Evolutionary conservation across 371 early-diverging fungal genomes (phyloP), one percentile per base, ranked within the genome.

Genomic region (Caulochytrium protostelioides): DNA sequence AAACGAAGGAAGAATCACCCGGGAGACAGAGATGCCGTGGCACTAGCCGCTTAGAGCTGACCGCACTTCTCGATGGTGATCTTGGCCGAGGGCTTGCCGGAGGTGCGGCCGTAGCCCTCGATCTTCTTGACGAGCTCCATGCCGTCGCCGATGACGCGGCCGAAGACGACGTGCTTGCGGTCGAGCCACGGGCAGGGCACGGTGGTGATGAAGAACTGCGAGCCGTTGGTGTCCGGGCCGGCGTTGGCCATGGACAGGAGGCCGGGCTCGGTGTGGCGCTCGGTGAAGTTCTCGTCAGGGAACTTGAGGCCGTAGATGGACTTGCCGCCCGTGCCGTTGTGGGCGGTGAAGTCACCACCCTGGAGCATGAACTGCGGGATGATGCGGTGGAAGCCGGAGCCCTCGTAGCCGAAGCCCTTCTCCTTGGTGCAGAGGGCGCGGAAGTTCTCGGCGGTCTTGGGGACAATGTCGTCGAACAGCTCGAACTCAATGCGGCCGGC

Each of bases 161-260:
- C 99, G 57, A 99, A 99, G 25, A 99, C 99, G 41, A 89, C 90
- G 73, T 99, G 99, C 70, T 86, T 90, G 47, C 85, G 85, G 62
- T 99, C 91, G 46, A 99, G 76, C 95, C 94, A 91, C 19, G 70
- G 35, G 28, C 38, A 35, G 6, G 49, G 14, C 10, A 13, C 19
- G 9, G 46, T 44, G 40, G 47, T 47, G 35, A 54, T 83, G 69
- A 95, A 97, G 77, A 98, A 98, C 66, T 99, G 98, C 44, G 84
- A 84, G 41, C 97, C 97, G 70, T 98, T 98, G 64, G 97, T 75
- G 46, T 72, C 55, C 33, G 59, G 55, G 7, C 71, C 53, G 15
- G 53, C 53, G 38, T 47, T 53, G 12, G 53, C 53, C 54, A 54
- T 54, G 49, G 29, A 62, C 32, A 35, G 50, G 50, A 27, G 44